These are phyloP conservation scores for Saccharomycopsis lassenensis DNA, from an alignment of 805 yeast species.

Conservation along the genomic window DNA sequence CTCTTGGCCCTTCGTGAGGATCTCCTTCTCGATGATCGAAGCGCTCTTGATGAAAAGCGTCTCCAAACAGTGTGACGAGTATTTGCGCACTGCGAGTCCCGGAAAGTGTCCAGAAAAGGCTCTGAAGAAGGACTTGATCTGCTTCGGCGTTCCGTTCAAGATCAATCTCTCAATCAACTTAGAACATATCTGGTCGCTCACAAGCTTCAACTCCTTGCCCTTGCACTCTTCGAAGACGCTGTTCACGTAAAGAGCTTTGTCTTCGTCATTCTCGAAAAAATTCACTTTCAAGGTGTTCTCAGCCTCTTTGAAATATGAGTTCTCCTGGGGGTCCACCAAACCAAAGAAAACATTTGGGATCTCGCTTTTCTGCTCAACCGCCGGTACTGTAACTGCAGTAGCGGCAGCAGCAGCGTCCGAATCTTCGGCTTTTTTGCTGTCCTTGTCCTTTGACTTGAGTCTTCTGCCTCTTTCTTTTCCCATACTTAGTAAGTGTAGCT, in stretches of 20 bases:
- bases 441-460: conserved; percentile 1
- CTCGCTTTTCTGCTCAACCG: conserved; percentile 18
- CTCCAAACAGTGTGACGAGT: conserved; percentile 88
- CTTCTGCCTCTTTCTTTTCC: conserved; percentile 17
- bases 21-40: conserved; percentile 62
- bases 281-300: conserved; percentile 76
- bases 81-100: conserved; percentile 75
- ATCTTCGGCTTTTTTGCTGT: conserved; percentile 3
- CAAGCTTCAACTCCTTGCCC: conserved; percentile 86
- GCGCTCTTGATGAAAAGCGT: conserved; percentile 71
- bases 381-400: not conserved
- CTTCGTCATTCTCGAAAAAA: conserved; percentile 67
- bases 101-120: conserved; percentile 66
- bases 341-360: conserved; percentile 62
- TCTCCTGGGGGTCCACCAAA: conserved; percentile 68
- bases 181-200: conserved; percentile 90
- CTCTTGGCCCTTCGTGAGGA: conserved; percentile 33
- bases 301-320: conserved; percentile 88
- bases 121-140: conserved; percentile 52
- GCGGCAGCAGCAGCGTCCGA: not conserved
- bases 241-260: conserved; percentile 55
- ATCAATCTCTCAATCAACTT: conserved; percentile 82
- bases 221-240: conserved; percentile 77
- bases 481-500: no score
- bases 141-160: conserved; percentile 50